Evolutionary conservation across 208 protist genomes (phyloP), one percentile per base, ranked within the genome.

Genomic region (Leishmania braziliensis): DNA sequence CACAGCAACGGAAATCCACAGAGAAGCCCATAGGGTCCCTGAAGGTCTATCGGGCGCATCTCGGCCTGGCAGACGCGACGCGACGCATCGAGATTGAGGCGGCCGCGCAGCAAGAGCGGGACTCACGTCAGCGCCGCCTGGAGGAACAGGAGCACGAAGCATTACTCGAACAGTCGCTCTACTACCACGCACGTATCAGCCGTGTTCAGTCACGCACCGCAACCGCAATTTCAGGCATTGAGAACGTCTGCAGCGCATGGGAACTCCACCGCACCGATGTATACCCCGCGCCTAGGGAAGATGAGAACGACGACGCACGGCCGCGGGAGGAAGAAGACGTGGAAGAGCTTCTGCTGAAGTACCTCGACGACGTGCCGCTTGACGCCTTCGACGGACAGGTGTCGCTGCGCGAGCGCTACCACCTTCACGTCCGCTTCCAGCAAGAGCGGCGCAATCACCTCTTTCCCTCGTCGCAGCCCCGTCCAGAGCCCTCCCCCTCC

Each of bases 371-470:
- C 33, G 77, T 95, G 18, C 86, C 88, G 14, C 56, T 84, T 18
- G 92, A 95, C 20, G 90, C 94, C 60, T 97, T 95, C 81, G 78
- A 88, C 50, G 82, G 80, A 4, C 36, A 63, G 16, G 78, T 92
- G 29, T 93, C 91, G 6, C 83, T 97, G 56, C 92, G 94, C 0
- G 88, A 94, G 63, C 88, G 92, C 33, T 94, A 92, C 79, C 75
- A 86, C 29, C 84, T 93, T 1, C 82, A 94, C 66, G 77, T 81
- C 46, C 74, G 65, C 18, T 90, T 86, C 48, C 74, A 86, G 43
- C 75, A 81, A 29, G 84, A 83, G 63, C 85, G 87, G 51, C 74
- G 76, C 54, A 33, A 60, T 3, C 75, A 78, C 39, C 51, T 51
- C 5, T 36, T 84, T 16, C 71, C 72, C 18, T 74, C 51, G 63